Evolutionary conservation across 208 protist genomes (phyloP).

Genomic region (Wallacemonas collosoma): DNA sequence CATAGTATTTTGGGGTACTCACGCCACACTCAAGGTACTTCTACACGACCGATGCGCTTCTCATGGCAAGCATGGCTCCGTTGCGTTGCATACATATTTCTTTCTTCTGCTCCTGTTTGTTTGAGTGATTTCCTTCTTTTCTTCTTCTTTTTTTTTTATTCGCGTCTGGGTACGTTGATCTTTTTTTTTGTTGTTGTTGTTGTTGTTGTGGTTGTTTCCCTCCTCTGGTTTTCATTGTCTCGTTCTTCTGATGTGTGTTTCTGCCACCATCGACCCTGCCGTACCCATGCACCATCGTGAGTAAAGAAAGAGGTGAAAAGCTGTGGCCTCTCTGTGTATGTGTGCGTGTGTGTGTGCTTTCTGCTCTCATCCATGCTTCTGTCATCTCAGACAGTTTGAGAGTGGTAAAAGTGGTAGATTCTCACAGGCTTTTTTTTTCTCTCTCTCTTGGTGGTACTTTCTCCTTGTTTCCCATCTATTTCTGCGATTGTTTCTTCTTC

Average conservation of each 20-base stretch:
- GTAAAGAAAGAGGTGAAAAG: not conserved
- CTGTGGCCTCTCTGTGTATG: too few species aligned
- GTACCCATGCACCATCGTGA: not conserved
- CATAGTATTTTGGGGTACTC: not conserved
- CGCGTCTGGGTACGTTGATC: not conserved
- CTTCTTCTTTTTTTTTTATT: constrained; percentile 8
- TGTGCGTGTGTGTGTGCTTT: not conserved
- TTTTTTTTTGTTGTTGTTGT: constrained; percentile 14
- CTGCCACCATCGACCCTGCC: not conserved
- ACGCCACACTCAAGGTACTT: not conserved
- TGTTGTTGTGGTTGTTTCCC: not conserved
- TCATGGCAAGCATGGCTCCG: not conserved
- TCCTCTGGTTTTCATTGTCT: too few species aligned
- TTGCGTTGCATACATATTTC: too few species aligned
- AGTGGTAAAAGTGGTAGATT: not conserved
- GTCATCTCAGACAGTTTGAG: not conserved
- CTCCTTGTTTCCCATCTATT: constrained; percentile 4
- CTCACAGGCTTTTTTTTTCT: not conserved
- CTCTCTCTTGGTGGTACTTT: not conserved
- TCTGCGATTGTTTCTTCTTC: not conserved
- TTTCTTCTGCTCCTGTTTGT: not conserved
- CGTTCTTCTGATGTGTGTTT: not conserved
- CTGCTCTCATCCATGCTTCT: not conserved
- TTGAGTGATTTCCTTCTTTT: not conserved
- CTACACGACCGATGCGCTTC: not conserved